Evolutionary conservation across 148 eudicot genomes (phyloP).

Genomic region (Simmondsia chinensis): DNA sequence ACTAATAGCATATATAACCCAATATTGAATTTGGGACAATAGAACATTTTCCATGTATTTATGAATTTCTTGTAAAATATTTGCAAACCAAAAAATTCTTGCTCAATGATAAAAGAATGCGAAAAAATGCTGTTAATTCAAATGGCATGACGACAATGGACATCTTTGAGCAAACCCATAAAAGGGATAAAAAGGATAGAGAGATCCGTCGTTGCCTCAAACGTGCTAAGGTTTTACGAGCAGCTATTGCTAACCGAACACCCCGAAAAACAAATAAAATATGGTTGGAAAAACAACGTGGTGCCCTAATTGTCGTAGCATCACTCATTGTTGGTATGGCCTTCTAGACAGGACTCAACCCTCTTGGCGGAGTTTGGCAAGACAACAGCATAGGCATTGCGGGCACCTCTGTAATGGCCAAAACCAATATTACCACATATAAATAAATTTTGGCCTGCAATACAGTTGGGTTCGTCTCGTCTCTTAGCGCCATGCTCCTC

Average conservation of each 20-base stretch:
- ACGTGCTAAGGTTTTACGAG: not conserved
- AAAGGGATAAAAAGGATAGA: not conserved
- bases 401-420: slow-evolving; percentile 10
- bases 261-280: not conserved
- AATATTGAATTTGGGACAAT: too few relatives aligned
- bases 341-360: slow-evolving; percentile 9
- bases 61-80: too few relatives aligned
- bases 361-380: slow-evolving; percentile 26
- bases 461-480: slow-evolving; percentile 11
- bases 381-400: slow-evolving; percentile 4
- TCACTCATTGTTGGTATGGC: slow-evolving; percentile 21
- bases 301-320: slow-evolving; percentile 14
- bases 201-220: not conserved
- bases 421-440: not conserved
- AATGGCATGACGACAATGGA: slow-evolving; percentile 15
- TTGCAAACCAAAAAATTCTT: too few relatives aligned
- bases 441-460: not conserved
- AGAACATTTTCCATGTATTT: too few relatives aligned
- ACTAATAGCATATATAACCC: too few relatives aligned
- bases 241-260: not conserved
- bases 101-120: not conserved
- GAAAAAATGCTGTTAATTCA: slow-evolving; percentile 2
- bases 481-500: slow-evolving; percentile 15
- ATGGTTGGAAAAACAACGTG: slow-evolving; percentile 13
- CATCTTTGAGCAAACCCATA: not conserved